Evolutionary conservation across 2,329 filamentous ascomycete genomes (phyloP).

Genomic region (Fusarium musae): DNA sequence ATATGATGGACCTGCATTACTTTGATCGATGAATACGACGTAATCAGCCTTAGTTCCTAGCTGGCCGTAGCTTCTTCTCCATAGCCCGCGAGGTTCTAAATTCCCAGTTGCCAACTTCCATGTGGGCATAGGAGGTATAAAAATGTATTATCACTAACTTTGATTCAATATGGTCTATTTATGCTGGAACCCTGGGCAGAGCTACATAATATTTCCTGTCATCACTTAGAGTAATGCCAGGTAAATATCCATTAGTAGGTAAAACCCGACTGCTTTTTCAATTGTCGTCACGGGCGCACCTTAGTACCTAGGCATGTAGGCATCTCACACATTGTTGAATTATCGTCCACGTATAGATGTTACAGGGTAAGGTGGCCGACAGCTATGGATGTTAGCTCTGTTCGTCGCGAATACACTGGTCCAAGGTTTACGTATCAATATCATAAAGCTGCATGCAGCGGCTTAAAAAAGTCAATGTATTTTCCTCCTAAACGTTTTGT

Average conservation of each 20-base stretch:
- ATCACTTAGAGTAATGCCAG: background rate
- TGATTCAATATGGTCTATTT: background rate
- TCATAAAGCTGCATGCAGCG: background rate
- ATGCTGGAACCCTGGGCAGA: background rate
- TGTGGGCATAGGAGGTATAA: background rate
- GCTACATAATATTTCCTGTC: background rate
- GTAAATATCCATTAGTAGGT: background rate
- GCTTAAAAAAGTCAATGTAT: slow-evolving; percentile 1
- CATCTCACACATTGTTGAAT: background rate
- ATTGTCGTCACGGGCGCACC: too few relatives aligned
- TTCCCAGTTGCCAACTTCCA: background rate
- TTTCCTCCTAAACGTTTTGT: slow-evolving; percentile 47
- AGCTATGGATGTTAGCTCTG: background rate
- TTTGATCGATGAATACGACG: slow-evolving; percentile 15
- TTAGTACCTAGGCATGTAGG: background rate
- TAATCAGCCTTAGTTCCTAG: slow-evolving; percentile 15
- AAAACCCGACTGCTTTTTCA: background rate
- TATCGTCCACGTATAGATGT: background rate
- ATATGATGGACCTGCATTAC: slow-evolving; percentile 18
- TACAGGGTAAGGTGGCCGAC: background rate
- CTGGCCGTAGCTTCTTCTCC: slow-evolving; percentile 8
- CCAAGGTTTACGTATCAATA: background rate
- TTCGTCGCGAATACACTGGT: background rate
- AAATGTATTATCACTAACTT: background rate
- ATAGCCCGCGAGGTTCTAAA: slow-evolving; percentile 1